phyloP scores from a whole-genome alignment of 2,329 filamentous ascomycete genomes.

The Xylaria sp. region DNA sequence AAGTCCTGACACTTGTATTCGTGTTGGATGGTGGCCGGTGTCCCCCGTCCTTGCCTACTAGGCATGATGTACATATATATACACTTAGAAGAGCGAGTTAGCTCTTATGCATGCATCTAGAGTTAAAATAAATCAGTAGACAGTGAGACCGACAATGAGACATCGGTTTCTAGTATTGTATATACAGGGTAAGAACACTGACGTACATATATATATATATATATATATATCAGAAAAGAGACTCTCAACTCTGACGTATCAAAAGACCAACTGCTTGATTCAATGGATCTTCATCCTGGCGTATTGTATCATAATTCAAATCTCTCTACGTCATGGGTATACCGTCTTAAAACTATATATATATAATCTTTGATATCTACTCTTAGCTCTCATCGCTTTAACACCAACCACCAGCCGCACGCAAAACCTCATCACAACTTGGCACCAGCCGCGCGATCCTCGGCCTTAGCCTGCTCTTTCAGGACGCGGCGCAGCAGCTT shows the following conservation, averaged over 20 bases:
- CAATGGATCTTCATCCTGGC: neutral
- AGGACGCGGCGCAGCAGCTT: slow-evolving; percentile 71
- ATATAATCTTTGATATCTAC: neutral
- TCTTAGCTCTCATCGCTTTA: slow-evolving; percentile 8
- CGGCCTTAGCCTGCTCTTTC: slow-evolving; percentile 57
- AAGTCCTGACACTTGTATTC: neutral
- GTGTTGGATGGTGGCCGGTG: neutral
- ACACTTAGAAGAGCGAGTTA: slow-evolving; percentile 1
- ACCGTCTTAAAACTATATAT: neutral
- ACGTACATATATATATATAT: neutral
- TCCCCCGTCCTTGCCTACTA: neutral
- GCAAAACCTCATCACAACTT: slow-evolving; percentile 43
- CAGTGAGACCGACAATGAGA: neutral
- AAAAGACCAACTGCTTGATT: neutral
- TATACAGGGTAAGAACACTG: neutral
- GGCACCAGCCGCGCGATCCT: slow-evolving; percentile 45
- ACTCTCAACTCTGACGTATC: neutral
- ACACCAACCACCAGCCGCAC: neutral
- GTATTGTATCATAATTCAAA: neutral
- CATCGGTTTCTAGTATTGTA: neutral
- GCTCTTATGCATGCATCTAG: slow-evolving; percentile 16
- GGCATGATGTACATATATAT: slow-evolving; percentile 14
- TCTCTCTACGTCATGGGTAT: neutral
- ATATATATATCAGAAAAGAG: neutral
- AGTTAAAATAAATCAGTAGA: neutral